Conservation (phyloP, 176 grass and related monocot species). For the Microstegium vimineum region DNA sequence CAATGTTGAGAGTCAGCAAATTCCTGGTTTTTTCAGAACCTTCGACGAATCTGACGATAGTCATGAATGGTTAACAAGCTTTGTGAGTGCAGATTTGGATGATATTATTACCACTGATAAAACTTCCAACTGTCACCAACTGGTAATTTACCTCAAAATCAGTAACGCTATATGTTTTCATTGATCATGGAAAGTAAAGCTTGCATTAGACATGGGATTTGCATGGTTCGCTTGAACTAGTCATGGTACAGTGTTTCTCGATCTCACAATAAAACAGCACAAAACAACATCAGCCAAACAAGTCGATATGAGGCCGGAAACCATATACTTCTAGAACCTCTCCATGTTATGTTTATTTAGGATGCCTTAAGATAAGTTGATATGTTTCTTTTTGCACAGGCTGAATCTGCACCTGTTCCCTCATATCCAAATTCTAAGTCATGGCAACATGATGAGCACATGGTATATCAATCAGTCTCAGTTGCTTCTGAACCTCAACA, state of each 20-base stretch:
- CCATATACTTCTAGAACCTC: not conserved
- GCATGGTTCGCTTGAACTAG: too few relatives aligned
- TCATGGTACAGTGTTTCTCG: too few relatives aligned
- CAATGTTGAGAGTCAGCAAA: not conserved
- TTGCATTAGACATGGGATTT: not conserved
- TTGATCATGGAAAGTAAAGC: not conserved
- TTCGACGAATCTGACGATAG: not conserved
- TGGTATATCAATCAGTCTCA: conserved; percentile 3
- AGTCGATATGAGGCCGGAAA: not conserved
- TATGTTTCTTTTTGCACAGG: not conserved
- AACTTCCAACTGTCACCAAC: not conserved
- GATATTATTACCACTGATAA: not conserved
- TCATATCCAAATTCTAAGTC: not conserved
- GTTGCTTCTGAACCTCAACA: conserved; percentile 1
- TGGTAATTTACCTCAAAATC: not conserved
- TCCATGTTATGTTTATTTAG: not conserved
- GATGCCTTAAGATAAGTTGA: not conserved
- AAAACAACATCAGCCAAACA: too few relatives aligned
- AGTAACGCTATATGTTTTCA: too few relatives aligned
- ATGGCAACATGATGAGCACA: not conserved
- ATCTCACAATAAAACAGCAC: too few relatives aligned
- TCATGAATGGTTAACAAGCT: not conserved
- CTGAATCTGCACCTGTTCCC: not conserved
- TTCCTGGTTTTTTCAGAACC: not conserved
- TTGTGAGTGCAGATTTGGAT: not conserved